Evolutionary conservation across 306 rosid genomes (phyloP), one percentile per base, ranked within the genome.

Genomic region (Abrus precatorius): DNA sequence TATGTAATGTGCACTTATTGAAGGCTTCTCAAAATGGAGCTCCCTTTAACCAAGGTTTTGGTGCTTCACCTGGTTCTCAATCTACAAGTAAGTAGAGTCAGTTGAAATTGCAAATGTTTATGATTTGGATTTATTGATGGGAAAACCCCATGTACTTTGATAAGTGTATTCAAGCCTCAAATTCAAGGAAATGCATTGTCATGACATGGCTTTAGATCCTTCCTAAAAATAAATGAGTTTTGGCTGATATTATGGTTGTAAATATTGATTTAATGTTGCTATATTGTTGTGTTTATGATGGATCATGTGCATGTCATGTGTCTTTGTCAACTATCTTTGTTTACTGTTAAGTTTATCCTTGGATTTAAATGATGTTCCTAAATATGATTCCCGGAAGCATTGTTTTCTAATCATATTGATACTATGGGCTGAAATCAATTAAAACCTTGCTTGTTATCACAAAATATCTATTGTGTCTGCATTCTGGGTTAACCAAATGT

Each of bases 11-110:
- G 28, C 74, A 76, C 77, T 56, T 29, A 64, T 50, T 87, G 81
- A 75, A 95, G 98, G 90, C 74, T 82, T 89, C 88, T 81, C 93
- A 88, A 86, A 96, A 93, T 81, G 99, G 99, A 87, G 85, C 92
- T 76, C 88, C 91, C 53, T 80, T 69, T 76, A 86, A 80, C 84
- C 97, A 85, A 76, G 85, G 85, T 73, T 50, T 77, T 33, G 84
- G 84, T 63, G 73, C 64, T 80, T 80, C 88, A 10, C 38, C 82
- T n/a, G 92, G 89, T 69, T 86, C 89, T 76, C 96, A 86, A 87
- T 86, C 91, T 83, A 36, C 57, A 33, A 1, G 91, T 83, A 83
- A 78, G 87, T 70, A 69, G 60, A 75, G 59, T 81, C 64, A 8
- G 70, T 78, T 74, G 72, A 63, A 55, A 74, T 61, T 49, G 30